Evolutionary conservation across 2,329 filamentous ascomycete species (phyloP).

Genomic region (Neophaeococcomyces aloes): DNA sequence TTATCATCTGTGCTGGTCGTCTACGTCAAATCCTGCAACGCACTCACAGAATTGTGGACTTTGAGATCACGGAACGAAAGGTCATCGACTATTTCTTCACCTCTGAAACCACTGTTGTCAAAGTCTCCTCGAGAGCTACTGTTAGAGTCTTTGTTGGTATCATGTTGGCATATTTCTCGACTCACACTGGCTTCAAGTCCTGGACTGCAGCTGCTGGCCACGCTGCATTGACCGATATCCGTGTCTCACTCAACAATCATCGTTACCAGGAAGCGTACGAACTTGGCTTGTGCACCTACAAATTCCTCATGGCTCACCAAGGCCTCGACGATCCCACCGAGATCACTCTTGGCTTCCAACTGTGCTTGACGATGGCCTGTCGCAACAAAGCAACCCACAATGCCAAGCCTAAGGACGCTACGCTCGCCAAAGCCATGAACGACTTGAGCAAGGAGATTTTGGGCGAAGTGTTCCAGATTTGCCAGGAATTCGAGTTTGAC

Average conservation of each 20-base stretch:
- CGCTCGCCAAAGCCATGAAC: constrained; percentile 25
- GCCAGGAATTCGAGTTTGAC: constrained; percentile 25
- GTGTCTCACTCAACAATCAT: constrained; percentile 7
- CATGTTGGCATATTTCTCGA: constrained; percentile 23
- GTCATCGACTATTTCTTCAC: constrained; percentile 28
- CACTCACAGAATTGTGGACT: constrained; percentile 25
- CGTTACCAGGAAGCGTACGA: constrained; percentile 11
- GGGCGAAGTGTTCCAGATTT: constrained; percentile 26
- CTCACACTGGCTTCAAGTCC: constrained; percentile 20
- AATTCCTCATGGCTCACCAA: constrained; percentile 18
- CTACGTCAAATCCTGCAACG: constrained; percentile 24
- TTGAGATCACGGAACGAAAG: constrained; percentile 25
- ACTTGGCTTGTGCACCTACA: constrained; percentile 13
- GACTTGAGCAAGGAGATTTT: constrained; percentile 27
- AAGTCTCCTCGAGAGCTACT: constrained; percentile 21
- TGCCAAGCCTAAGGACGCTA: constrained; percentile 21
- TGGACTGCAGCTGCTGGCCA: constrained; percentile 9
- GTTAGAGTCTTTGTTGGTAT: constrained; percentile 18
- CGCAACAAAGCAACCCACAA: constrained; percentile 3
- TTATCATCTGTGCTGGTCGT: constrained; percentile 25
- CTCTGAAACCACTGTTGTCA: constrained; percentile 16
- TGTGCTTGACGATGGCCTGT: constrained; percentile 29
- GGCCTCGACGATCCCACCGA: constrained; percentile 21
- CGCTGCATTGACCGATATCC: constrained; percentile 9
- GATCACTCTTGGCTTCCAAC: constrained; percentile 28